Evolutionary conservation across 2,329 filamentous ascomycete genomes (phyloP).

Genomic region (Botryotinia convoluta): DNA sequence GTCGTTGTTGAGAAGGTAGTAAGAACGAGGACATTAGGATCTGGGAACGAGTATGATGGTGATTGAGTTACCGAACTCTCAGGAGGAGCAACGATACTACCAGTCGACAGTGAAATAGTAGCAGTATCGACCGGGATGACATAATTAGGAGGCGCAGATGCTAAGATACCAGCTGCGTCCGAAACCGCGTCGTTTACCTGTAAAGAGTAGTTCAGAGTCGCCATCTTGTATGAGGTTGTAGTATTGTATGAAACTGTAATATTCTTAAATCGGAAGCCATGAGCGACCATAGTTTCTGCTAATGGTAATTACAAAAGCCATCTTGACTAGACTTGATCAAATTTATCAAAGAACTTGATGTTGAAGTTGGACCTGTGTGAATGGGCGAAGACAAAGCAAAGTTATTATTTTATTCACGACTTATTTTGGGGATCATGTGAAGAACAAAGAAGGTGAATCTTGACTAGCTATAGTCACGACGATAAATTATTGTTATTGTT

Average conservation of each 20-base stretch:
- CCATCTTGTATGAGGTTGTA: background rate
- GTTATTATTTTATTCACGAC: background rate
- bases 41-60: background rate
- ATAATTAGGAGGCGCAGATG: background rate
- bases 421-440: conserved; percentile 4
- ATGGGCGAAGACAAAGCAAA: conserved; percentile 14
- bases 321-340: background rate
- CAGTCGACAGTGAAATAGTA: background rate
- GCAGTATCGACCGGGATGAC: background rate
- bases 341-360: conserved; percentile 3
- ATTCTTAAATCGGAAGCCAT: background rate
- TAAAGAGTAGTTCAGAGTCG: background rate
- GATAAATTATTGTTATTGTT: background rate
- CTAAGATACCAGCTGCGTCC: background rate
- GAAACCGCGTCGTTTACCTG: background rate
- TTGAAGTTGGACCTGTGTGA: background rate
- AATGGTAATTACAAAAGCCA: background rate
- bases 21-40: background rate
- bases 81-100: background rate
- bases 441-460: conserved; percentile 10
- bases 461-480: background rate
- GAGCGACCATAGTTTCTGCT: background rate
- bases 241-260: background rate
- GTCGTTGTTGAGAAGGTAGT: background rate
- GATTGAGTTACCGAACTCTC: background rate